Evolutionary conservation across 495 filamentous ascomycete genomes (phyloP).

Genomic region (Astrothelium macrocarpum): DNA sequence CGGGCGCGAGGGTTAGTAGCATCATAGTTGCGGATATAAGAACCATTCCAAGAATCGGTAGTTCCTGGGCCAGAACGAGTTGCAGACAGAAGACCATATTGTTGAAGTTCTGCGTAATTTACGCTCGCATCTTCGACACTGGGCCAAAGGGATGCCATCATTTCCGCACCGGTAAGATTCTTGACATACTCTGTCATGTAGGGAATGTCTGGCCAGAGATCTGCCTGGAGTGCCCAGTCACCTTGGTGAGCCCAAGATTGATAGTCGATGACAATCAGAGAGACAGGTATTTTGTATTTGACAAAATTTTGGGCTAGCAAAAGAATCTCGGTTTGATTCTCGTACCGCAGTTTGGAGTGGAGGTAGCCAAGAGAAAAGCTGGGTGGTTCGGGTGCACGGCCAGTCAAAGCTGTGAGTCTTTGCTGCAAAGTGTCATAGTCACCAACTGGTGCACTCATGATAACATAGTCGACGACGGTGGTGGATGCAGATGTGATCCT

Average conservation of each 20-base stretch:
- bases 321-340: slow-evolving; percentile 12
- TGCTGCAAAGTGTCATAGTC: slow-evolving; percentile 12
- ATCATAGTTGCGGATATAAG: slow-evolving; percentile 14
- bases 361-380: slow-evolving; percentile 11
- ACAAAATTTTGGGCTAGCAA: slow-evolving; percentile 12
- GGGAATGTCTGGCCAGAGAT: slow-evolving; percentile 11
- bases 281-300: slow-evolving; percentile 11
- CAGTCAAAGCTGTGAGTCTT: slow-evolving; percentile 9
- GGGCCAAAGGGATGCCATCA: slow-evolving; percentile 14
- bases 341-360: slow-evolving; percentile 11
- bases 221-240: slow-evolving; percentile 11
- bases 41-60: slow-evolving; percentile 13
- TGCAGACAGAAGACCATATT: slow-evolving; percentile 7
- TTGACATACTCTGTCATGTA: slow-evolving; percentile 13
- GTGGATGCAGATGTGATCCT: slow-evolving; percentile 11
- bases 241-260: slow-evolving; percentile 13
- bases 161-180: slow-evolving; percentile 13
- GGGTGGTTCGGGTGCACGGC: slow-evolving; percentile 9
- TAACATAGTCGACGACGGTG: slow-evolving; percentile 13
- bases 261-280: slow-evolving; percentile 14
- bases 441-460: slow-evolving; percentile 9
- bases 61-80: slow-evolving; percentile 13
- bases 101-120: slow-evolving; percentile 11
- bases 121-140: slow-evolving; percentile 15
- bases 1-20: slow-evolving; percentile 13